Conservation (phyloP, 306 rosid genomes). For the Phaseolus lunatus region DNA sequence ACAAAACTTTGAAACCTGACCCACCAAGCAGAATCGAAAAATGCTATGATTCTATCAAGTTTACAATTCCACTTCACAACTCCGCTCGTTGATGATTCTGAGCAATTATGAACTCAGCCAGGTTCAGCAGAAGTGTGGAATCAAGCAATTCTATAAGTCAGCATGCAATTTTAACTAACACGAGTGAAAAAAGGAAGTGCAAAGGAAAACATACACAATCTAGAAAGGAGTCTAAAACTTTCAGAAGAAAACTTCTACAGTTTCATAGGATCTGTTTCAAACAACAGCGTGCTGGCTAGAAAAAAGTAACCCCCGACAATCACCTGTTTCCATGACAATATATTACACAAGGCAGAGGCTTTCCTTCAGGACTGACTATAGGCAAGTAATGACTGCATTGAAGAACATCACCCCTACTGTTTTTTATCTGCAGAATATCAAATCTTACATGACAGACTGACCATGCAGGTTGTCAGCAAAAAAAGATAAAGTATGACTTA, state of each 20-base stretch:
- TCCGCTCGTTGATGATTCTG: background rate
- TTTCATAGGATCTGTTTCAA: slow-evolving; percentile 31
- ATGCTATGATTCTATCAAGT: background rate
- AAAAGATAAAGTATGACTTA: background rate
- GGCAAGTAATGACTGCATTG: slow-evolving; percentile 94
- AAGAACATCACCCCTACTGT: slow-evolving; percentile 82
- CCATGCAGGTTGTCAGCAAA: slow-evolving; percentile 41
- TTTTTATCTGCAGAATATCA: slow-evolving; percentile 76
- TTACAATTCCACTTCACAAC: background rate
- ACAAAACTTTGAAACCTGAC: background rate
- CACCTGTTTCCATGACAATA: slow-evolving; percentile 99
- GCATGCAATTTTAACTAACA: too few species aligned
- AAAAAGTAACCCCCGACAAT: slow-evolving; percentile 34
- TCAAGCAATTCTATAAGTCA: too few species aligned
- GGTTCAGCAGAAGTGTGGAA: too few species aligned
- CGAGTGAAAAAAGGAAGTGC: background rate
- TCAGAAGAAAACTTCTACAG: slow-evolving; percentile 21
- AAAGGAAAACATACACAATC: slow-evolving; percentile 8
- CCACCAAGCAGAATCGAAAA: background rate
- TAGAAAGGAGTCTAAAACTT: slow-evolving; percentile 21
- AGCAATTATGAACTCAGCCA: background rate
- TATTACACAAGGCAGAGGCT: slow-evolving; percentile 96
- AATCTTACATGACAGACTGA: slow-evolving; percentile 37
- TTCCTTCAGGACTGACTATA: slow-evolving; percentile 90
- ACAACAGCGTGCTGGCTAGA: slow-evolving; percentile 19